These are phyloP conservation scores for Phyllosticta citrichinensis DNA, from an alignment of 2,329 filamentous ascomycete species.

Conservation along the genomic window DNA sequence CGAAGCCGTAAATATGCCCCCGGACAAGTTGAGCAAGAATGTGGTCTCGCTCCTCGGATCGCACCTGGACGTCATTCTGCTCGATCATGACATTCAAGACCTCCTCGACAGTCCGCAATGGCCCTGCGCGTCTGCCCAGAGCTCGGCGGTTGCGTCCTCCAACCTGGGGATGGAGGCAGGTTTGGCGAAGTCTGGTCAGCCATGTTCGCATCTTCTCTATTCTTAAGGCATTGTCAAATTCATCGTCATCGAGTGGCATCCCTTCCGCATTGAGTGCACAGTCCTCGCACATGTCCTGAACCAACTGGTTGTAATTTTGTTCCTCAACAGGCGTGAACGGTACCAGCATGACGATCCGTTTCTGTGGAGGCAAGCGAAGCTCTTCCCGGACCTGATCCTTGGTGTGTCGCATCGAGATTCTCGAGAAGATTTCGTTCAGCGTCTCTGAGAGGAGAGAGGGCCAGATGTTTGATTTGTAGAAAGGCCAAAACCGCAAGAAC, in stretches of 20 bases:
- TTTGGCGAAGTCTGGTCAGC: conserved; percentile 69
- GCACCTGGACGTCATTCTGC: conserved; percentile 59
- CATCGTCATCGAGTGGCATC: conserved; percentile 52
- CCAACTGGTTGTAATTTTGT: conserved; percentile 72
- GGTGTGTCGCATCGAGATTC: conserved; percentile 71
- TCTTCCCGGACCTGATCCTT: conserved; percentile 74
- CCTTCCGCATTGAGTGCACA: conserved; percentile 58
- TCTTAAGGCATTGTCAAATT: conserved; percentile 44
- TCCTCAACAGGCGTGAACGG: conserved; percentile 87
- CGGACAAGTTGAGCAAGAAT: conserved; percentile 54
- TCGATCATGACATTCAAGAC: conserved; percentile 90
- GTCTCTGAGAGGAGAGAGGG: conserved; percentile 54
- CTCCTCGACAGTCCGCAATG: conserved; percentile 72
- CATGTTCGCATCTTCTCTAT: conserved; percentile 65
- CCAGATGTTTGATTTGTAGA: conserved; percentile 60
- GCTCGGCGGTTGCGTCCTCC: conserved; percentile 56
- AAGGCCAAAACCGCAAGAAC: conserved; percentile 73
- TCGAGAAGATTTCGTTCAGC: conserved; percentile 60
- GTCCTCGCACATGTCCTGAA: conserved; percentile 62
- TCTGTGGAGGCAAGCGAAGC: conserved; percentile 69
- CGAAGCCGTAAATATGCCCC: conserved; percentile 73
- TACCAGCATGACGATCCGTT: conserved; percentile 76
- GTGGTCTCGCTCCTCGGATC: conserved; percentile 57
- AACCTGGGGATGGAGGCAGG: conserved; percentile 77
- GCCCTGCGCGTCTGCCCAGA: conserved; percentile 50